phyloP scores from a whole-genome alignment of 1,284 basidiomycete genomes.

The Apiotrichum akiyoshidainum region DNA sequence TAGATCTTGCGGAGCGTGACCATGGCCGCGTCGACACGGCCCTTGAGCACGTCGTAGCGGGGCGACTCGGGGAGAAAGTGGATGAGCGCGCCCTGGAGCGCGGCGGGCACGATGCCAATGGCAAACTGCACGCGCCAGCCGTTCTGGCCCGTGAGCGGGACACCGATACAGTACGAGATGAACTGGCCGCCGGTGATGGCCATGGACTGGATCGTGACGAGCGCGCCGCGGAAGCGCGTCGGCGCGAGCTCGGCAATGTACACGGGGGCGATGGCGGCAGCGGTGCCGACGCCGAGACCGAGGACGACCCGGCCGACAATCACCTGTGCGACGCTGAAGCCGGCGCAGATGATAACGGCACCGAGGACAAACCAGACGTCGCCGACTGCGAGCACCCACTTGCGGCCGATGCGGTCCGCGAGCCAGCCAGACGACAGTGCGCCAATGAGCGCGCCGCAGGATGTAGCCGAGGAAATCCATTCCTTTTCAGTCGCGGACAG shows the following conservation, averaged over 20 bases:
- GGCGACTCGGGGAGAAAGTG: conserved; percentile 49
- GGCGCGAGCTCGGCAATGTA: conserved; percentile 51
- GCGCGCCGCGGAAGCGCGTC: conserved; percentile 44
- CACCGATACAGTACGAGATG: conserved; percentile 41
- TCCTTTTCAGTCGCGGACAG: conserved; percentile 69
- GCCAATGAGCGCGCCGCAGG: conserved; percentile 70
- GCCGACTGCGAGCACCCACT: conserved; percentile 62
- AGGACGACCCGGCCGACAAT: conserved; percentile 48
- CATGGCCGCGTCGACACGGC: conserved; percentile 33
- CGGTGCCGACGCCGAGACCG: conserved; percentile 50
- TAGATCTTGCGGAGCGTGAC: conserved; percentile 37
- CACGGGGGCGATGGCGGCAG: conserved; percentile 45
- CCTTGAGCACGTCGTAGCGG: conserved; percentile 42
- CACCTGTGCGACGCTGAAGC: conserved; percentile 41
- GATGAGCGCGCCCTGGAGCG: conserved; percentile 32
- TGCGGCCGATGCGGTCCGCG: conserved; percentile 48
- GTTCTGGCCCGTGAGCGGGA: conserved; percentile 41
- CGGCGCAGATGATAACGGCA: conserved; percentile 47
- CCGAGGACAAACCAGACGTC: conserved; percentile 66
- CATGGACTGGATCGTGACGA: conserved; percentile 49
- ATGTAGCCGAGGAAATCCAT: conserved; percentile 73
- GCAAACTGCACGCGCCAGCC: conserved; percentile 41
- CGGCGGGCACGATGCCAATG: conserved; percentile 45
- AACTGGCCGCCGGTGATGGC: conserved; percentile 51
- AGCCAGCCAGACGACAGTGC: conserved; percentile 43